Evolutionary conservation across 352 stramenopile genomes (phyloP).

Genomic region (Phytopythium oedochilum): DNA sequence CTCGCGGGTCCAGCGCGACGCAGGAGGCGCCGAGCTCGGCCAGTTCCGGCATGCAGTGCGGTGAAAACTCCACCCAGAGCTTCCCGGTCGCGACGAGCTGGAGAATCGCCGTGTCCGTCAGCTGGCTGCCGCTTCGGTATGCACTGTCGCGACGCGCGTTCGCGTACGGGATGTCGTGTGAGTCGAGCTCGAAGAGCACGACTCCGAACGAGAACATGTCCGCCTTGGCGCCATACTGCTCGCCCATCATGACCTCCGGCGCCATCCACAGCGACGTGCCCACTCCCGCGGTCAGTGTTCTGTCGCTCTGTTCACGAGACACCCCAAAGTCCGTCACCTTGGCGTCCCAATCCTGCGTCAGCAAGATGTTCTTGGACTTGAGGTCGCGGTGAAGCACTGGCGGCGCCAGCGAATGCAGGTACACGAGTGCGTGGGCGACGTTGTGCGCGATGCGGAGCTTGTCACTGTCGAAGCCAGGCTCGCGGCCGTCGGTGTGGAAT

Average conservation of each 20-base stretch:
- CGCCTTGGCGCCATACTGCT: conserved; percentile 30
- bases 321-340: conserved; percentile 53
- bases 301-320: conserved; percentile 23
- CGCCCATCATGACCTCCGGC: conserved; percentile 39
- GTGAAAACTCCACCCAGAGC: conserved; percentile 29
- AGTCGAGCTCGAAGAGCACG: conserved; percentile 37
- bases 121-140: conserved; percentile 12
- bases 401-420: conserved; percentile 39
- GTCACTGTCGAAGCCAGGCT: conserved; percentile 28
- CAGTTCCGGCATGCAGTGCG: conserved; percentile 13
- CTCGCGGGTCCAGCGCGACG: conserved; percentile 21
- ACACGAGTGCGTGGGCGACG: conserved; percentile 28
- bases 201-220: conserved; percentile 54
- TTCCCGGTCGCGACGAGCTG: conserved; percentile 38
- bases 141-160: conserved; percentile 13
- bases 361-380: conserved; percentile 57
- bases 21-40: conserved; percentile 26
- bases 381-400: conserved; percentile 41
- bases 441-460: conserved; percentile 27
- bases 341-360: conserved; percentile 16
- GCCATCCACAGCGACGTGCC: conserved; percentile 42
- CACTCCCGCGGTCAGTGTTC: conserved; percentile 27
- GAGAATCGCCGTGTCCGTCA: conserved; percentile 29
- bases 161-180: conserved; percentile 26
- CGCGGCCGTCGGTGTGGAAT: conserved; percentile 20